Evolutionary conservation across 2,329 filamentous ascomycete species (phyloP), one percentile per base, ranked within the genome.

Genomic region (Chrysoporthe puriensis): DNA sequence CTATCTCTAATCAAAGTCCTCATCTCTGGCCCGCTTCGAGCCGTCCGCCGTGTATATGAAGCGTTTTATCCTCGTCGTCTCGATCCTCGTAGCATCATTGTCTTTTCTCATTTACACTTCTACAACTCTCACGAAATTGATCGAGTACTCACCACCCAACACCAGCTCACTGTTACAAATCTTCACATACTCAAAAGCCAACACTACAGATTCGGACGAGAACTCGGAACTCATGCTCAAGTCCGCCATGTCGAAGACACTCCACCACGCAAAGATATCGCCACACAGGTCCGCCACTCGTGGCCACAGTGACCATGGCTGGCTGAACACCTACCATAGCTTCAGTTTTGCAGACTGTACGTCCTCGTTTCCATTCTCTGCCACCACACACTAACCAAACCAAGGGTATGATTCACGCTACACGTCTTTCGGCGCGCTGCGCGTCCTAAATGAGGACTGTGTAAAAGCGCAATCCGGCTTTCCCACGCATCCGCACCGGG

Each of bases 371-470:
- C 4, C 46, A 8, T 14, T 14, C n/a, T 36, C 36, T 44, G 21
- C 40, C 3, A 21, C 8, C 21, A 5, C 2, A 58, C 18, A 21
- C 56, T 54, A 34, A 54, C 13, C 32, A 32, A 1, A 32, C 2
- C 2, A 21, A 69, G 68, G 68, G 85, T 89, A 89, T 77, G 85
- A 93, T 75, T 90, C 91, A 1, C 77, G 79, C 36, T 91, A 88
- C 80, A 85, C 85, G 58, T 84, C 86, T 70, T 96, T 91, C 75
- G 93, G 94, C 8, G 86, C 90, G 36, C 85, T 97, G 59, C 88
- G 93, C 66, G 93, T 97, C 50, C 89, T 97, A 74, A 97, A 97
- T 75, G 93, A 97, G 81, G 93, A 97, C 77, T 90, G 92, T 44
- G 93, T 97, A 44, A 86, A 88, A 74, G 82, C 89, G 40, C 86